These are phyloP conservation scores for Magnusiomyces paraingens DNA, from an alignment of 1,139 yeast species.

Conservation along the genomic window DNA sequence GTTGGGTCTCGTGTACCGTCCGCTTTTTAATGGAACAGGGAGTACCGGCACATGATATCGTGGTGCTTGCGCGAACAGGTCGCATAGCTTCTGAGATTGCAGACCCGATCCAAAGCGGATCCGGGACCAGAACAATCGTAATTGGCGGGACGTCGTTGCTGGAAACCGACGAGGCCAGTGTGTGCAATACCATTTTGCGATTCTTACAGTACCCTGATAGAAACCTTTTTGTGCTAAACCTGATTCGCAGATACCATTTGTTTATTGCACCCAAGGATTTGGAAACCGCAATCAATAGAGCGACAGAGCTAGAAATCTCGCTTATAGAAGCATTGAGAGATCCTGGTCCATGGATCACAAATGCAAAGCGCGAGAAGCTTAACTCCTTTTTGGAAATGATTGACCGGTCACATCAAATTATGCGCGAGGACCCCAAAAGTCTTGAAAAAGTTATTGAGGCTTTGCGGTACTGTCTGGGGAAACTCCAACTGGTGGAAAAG, in stretches of 20 bases:
- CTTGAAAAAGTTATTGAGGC: not conserved
- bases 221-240: constrained; percentile 9
- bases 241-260: constrained; percentile 8
- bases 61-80: constrained; percentile 57
- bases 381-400: constrained; percentile 33
- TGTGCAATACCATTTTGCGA: constrained; percentile 10
- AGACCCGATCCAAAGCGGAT: no score
- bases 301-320: not conserved
- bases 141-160: constrained; percentile 11
- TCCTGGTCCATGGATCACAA: constrained; percentile 8
- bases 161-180: constrained; percentile 11
- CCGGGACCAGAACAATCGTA: constrained; percentile 4
- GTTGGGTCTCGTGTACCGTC: constrained; percentile 8
- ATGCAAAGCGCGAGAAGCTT: constrained; percentile 19
- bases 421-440: constrained; percentile 14
- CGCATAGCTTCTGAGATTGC: no score
- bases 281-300: not conserved
- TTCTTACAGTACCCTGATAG: constrained; percentile 9
- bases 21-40: not conserved
- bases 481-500: no score
- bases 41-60: constrained; percentile 43
- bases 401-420: constrained; percentile 27
- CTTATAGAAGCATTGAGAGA: constrained; percentile 35
- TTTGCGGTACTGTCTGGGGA: no score
- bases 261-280: constrained; percentile 8